Base-by-base conservation (phyloP, 768 basidiomycete genomes). In the Grammothele lineata region DNA sequence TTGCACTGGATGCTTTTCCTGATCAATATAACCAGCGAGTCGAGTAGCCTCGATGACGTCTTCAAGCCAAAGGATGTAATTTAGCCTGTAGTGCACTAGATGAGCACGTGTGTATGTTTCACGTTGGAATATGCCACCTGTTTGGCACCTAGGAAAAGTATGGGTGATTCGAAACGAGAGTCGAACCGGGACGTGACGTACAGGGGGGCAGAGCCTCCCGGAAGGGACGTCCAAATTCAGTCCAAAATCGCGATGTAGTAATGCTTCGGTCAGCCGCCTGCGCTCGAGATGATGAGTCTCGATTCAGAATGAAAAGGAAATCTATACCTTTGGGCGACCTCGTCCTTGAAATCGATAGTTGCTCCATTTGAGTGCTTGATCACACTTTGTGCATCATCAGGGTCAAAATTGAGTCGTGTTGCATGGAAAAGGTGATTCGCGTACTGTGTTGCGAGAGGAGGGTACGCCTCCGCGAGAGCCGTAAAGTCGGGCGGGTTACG, bases 21-120 rank as follows among this genome's bases (percentile, higher is more conserved):
- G 8, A 7, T 40, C 22, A 19, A 7, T 7, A 2, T 14, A 18
- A 5, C 58, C 49, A 19, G 40, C 41, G 18, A 57, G 40, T 43
- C 50, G 40, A 25, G 69, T 61, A 3, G 67, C 66, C 18, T 61
- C 53, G 5, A 85, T 50, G 38, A 92, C 71, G 57, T 91, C 86
- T 66, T 90, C 81, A 19, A 91, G 69, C 88, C 88, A 90, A 5
- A 92, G 73, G 5, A 95, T 70, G 57, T 96, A 96, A 62, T 96
- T 92, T 36, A 94, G 63, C 56, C 92, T 92, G 53, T 3, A 14
- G 11, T 8, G 2, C 5, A 32, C 0, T 6, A 32, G 9, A n/a
- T 35, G 21, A 26, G 17, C 34, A n/a, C 22, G 15, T 3, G 14
- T 25, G 24, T 3, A 7, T 14, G n/a, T 14, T 40, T 1, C 7